Evolutionary conservation across 1,284 basidiomycete genomes (phyloP).

Genomic region (Puccinia polysora): DNA sequence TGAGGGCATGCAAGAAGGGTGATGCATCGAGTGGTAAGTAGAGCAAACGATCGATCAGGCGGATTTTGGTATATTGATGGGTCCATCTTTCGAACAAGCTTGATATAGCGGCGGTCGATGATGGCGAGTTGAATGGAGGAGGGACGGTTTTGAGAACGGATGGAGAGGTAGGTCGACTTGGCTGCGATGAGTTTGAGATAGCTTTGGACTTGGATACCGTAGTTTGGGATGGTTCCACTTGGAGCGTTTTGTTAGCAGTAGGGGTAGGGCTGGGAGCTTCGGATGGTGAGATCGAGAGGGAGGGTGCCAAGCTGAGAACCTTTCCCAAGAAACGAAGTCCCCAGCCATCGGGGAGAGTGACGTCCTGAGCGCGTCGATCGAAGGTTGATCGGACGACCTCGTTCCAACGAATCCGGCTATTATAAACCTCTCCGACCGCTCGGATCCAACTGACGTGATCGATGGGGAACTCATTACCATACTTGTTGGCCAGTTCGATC

Average conservation of each 20-base stretch:
- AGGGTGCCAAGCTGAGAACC: slow-evolving; percentile 7
- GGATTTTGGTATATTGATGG: background rate
- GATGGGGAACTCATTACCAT: slow-evolving; percentile 5
- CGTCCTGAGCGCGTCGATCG: background rate
- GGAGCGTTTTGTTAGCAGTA: no score
- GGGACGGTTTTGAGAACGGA: background rate
- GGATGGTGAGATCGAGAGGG: background rate
- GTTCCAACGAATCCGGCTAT: slow-evolving; percentile 4
- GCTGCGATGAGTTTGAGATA: background rate
- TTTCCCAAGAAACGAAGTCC: slow-evolving; percentile 14
- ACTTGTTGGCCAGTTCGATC: background rate
- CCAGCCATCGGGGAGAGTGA: slow-evolving; percentile 10
- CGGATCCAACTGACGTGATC: slow-evolving; percentile 17
- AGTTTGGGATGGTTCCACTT: no score
- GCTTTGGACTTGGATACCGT: background rate
- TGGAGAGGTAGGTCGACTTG: background rate
- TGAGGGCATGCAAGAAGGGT: slow-evolving; percentile 20
- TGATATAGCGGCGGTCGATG: slow-evolving; percentile 7
- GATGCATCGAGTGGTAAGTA: slow-evolving; percentile 15
- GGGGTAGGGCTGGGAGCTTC: slow-evolving; percentile 3
- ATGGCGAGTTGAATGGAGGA: background rate
- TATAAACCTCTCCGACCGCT: slow-evolving; percentile 8
- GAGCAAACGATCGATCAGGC: slow-evolving; percentile 9
- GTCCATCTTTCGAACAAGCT: slow-evolving; percentile 7
- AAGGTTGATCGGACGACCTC: background rate